phyloP scores from a whole-genome alignment of 768 basidiomycete species.

The Dioszegia aurantiaca region DNA sequence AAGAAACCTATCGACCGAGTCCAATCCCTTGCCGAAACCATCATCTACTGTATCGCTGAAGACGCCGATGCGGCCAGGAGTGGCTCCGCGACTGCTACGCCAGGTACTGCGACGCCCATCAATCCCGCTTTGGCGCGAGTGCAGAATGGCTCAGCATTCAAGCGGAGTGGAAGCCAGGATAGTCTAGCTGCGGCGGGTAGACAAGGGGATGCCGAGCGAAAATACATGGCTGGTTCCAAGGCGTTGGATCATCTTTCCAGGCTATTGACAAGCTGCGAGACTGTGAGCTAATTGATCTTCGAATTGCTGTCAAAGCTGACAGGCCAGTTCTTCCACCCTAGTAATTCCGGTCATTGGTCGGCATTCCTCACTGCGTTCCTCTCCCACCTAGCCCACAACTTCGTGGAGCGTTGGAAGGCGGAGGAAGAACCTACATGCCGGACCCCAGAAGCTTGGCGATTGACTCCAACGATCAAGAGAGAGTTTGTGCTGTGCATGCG shows the following conservation, averaged over 20 bases:
- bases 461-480: conserved; percentile 73
- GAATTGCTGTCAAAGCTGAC: neutral
- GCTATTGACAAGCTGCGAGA: conserved; percentile 80
- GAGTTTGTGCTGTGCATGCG: conserved; percentile 79
- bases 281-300: conserved; percentile 43
- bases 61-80: conserved; percentile 61
- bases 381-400: conserved; percentile 77
- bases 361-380: conserved; percentile 60
- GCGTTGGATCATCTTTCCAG: conserved; percentile 81
- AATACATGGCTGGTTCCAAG: conserved; percentile 76
- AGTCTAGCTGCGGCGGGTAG: conserved; percentile 44
- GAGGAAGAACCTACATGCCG: conserved; percentile 75
- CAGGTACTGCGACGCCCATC: conserved; percentile 52
- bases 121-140: conserved; percentile 50
- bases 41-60: conserved; percentile 83
- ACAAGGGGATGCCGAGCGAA: conserved; percentile 54
- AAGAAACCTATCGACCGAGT: conserved; percentile 53
- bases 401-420: conserved; percentile 71
- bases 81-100: conserved; percentile 67
- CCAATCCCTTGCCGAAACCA: conserved; percentile 75
- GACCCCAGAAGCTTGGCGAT: conserved; percentile 72
- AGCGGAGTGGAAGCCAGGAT: conserved; percentile 56
- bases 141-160: conserved; percentile 53
- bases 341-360: conserved; percentile 81
- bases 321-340: conserved; percentile 74